Evolutionary conservation across 352 stramenopile genomes (phyloP).

Genomic region (Globisporangium paddicum): DNA sequence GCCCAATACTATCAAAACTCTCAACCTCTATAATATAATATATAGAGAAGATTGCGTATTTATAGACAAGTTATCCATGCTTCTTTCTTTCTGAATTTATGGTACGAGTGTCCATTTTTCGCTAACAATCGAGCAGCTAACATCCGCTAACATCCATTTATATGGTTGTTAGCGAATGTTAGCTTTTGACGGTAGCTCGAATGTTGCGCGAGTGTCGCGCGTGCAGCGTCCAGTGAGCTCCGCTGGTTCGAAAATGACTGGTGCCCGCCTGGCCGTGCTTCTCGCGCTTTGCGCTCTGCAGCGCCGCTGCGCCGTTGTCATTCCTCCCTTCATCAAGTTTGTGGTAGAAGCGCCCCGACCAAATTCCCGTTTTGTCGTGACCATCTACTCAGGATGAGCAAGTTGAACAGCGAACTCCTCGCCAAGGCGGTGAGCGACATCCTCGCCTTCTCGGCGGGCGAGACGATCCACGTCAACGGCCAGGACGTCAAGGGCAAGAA

Average conservation of each 20-base stretch:
- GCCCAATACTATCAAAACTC: no score
- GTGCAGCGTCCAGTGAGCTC: not conserved
- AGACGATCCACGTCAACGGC: constrained; percentile 90
- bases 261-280: not conserved
- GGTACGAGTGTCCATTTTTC: no score
- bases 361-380: constrained; percentile 15
- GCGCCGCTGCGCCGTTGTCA: constrained; percentile 14
- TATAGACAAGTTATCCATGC: no score
- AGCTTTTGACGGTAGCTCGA: not conserved
- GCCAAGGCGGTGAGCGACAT: constrained; percentile 95
- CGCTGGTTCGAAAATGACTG: not conserved
- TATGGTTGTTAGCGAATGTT: not conserved
- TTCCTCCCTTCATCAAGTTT: constrained; percentile 79
- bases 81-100: no score
- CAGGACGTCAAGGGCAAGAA: constrained; percentile 98
- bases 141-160: no score
- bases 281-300: not conserved
- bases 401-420: constrained; percentile 97
- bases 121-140: no score
- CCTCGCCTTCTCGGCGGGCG: constrained; percentile 93
- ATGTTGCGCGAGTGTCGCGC: not conserved
- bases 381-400: constrained; percentile 73
- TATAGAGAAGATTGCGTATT: no score
- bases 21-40: no score
- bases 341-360: constrained; percentile 58